Evolutionary conservation across 2,329 filamentous ascomycete genomes (phyloP).

Genomic region (Penicillium oxalicum): DNA sequence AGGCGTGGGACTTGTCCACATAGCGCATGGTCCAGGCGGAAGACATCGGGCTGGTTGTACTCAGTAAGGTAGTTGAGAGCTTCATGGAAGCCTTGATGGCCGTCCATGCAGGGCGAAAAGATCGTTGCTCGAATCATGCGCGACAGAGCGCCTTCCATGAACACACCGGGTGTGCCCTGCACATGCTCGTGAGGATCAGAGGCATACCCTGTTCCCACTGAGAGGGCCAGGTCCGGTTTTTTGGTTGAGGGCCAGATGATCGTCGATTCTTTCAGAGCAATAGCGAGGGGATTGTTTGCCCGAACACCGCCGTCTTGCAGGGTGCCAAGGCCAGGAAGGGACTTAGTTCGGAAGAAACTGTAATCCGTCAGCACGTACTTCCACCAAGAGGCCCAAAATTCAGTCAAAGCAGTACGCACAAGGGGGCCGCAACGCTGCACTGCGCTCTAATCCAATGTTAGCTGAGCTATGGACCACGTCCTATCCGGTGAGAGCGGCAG

Average conservation of each 20-base stretch:
- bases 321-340: slow-evolving; percentile 9
- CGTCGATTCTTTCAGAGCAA: slow-evolving; percentile 14
- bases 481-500: too few relatives aligned
- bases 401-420: too few relatives aligned
- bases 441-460: too few relatives aligned
- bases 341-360: slow-evolving; percentile 18
- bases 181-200: too few relatives aligned
- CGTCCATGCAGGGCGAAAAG: slow-evolving; percentile 19
- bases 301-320: slow-evolving; percentile 21
- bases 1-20: slow-evolving; percentile 3
- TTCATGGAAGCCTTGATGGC: slow-evolving; percentile 11
- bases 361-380: slow-evolving; percentile 4
- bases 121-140: slow-evolving; percentile 15
- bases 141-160: slow-evolving; percentile 7
- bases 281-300: slow-evolving; percentile 19
- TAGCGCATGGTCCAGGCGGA: slow-evolving; percentile 5
- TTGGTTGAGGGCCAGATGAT: slow-evolving; percentile 16
- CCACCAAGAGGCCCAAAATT: too few relatives aligned
- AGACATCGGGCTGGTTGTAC: slow-evolving; percentile 1
- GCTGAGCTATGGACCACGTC: too few relatives aligned
- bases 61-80: slow-evolving; percentile 10
- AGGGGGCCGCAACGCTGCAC: too few relatives aligned
- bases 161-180: too few relatives aligned
- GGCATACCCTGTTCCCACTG: slow-evolving; percentile 16
- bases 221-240: slow-evolving; percentile 16